Base-by-base conservation (phyloP, 2,329 filamentous ascomycete species). In the Volutella citrinella region DNA sequence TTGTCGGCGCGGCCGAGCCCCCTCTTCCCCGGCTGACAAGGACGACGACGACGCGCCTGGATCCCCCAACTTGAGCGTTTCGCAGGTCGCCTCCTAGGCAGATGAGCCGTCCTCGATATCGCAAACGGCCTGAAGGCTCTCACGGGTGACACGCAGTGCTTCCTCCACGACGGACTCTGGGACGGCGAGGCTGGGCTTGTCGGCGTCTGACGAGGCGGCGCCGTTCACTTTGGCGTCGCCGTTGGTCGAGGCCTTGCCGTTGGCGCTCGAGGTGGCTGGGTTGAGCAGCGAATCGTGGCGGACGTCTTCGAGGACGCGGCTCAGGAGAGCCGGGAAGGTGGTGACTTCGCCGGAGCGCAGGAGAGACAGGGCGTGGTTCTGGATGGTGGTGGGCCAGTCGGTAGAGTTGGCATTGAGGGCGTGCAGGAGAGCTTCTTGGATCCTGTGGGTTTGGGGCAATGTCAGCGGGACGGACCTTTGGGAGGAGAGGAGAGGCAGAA, bases 381-480 rank as follows among this genome's bases (percentile, higher is more conserved):
- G 76, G 43, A 83, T 64, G 30, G 64, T 51, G 10, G 78, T 78
- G 3, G 78, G 78, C 78, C 79, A 83, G 66, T 83, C 79, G 44
- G 70, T 63, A 5, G 65, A 57, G 60, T 80, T 67, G 30, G 78
- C 64, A 57, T 82, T 66, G 32, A 83, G 74, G 40, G 73, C 59
- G 61, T 82, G 78, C 25, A 82, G 72, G 53, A 83, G 72, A 26
- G 70, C 63, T 37, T 82, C 78, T 66, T 82, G 78, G 49, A 83
- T 82, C 48, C 79, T 81, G 52, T 20, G 5, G 19, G 16, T 22
- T 18, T 26, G 21, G 10, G 9, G n/a, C 6, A 10, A 12, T 19
- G 34, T 43, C 16, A 46, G 45, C 39, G 22, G 36, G 31, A 18
- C 11, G 15, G 23, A 26, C 21, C 17, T 14, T 10, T 25, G 12